Conservation (phyloP, 2,329 filamentous ascomycete species). For the Ceratocystis ficicola region DNA sequence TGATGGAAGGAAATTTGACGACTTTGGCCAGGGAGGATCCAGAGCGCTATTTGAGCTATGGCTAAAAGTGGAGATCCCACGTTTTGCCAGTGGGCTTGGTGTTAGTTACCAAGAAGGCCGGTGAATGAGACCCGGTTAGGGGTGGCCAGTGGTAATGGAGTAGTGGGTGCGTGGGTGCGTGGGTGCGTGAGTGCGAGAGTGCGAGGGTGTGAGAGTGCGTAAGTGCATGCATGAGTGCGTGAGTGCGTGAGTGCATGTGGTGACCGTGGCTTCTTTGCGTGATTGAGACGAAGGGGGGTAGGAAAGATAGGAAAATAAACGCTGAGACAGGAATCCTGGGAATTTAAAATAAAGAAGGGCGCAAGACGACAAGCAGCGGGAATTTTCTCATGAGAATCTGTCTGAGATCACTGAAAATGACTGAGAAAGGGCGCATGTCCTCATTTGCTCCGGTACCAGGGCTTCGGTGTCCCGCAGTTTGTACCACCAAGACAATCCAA, state of each 20-base stretch:
- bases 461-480: background rate
- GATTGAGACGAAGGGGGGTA: background rate
- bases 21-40: slow-evolving; percentile 8
- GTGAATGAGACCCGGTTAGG: background rate
- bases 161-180: too few species aligned
- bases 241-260: background rate
- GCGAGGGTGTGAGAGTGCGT: background rate
- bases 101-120: background rate
- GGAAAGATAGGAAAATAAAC: background rate
- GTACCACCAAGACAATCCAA: background rate
- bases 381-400: too few species aligned
- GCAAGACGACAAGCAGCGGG: too few species aligned
- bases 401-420: too few species aligned
- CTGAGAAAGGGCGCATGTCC: too few species aligned
- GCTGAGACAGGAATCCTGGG: background rate
- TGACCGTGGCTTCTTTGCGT: background rate
- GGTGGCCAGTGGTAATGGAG: background rate
- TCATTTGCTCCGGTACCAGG: too few species aligned
- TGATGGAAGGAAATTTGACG: slow-evolving; percentile 4
- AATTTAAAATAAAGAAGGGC: background rate
- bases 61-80: slow-evolving; percentile 12
- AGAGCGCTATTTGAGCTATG: slow-evolving; percentile 9
- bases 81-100: background rate
- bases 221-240: background rate
- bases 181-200: background rate